Evolutionary conservation across 129 eudicot species (phyloP), one percentile per base, ranked within the genome.

Genomic region (Pulicaria dysenterica): DNA sequence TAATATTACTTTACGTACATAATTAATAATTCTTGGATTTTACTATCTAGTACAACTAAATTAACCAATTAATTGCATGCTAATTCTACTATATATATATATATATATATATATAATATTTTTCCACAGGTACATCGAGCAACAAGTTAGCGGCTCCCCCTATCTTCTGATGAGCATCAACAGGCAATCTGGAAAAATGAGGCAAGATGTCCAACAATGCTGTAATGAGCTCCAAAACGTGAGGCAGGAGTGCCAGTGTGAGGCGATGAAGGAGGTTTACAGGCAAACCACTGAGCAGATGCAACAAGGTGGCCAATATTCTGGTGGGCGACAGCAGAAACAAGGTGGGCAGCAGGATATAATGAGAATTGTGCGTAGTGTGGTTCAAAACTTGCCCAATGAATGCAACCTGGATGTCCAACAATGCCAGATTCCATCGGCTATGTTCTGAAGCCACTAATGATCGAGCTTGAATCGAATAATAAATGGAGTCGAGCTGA

Each of bases 171-270:
- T 53, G 46, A 46, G 24, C 37, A 37, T 14, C 4, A 24, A 6
- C 56, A 13, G 43, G 0, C 46, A 15, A 48, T 24, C 31, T 24
- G 9, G 38, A 6, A 44, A 17, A 16, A 44, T 14, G 31, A 46
- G 16, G 10, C 63, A 24, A 39, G 54, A 50, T 7, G 9, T 69
- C 12, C 5, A 7, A 4, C 46, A 61, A 3, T 77, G 81, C 69
- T 77, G 81, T 37, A 10, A 69, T 4, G 63, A 59, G 46, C 75
- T 77, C 14, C 5, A 43, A 40, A 69, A 69, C 15, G 63, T 69
- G 63, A 24, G 53, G 0, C 4, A 3, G 17, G 24, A 19, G 7
- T 13, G 60, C 24, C 63, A 46, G 24, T 37, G 47, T 8, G 43
- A 49, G 16, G 69, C 55, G 0, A 5, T 69, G 55, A 56, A 39